Evolutionary conservation across 495 filamentous ascomycete species (phyloP).

Genomic region (Aeminium ludgeri): DNA sequence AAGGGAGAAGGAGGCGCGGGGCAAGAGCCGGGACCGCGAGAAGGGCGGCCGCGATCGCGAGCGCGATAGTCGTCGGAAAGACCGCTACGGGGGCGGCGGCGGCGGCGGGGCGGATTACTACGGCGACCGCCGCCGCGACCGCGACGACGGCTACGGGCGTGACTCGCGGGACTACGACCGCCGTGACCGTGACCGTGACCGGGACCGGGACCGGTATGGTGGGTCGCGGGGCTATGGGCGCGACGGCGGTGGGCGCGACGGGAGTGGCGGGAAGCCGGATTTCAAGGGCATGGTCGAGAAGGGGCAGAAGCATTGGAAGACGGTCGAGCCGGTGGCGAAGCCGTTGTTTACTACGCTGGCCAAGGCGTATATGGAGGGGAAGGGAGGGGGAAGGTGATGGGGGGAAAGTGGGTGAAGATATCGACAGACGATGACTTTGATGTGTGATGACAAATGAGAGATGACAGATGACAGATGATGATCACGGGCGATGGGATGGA

Average conservation of each 20-base stretch:
- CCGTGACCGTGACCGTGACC: background rate
- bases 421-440: no score
- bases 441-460: no score
- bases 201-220: conserved; percentile 1
- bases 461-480: no score
- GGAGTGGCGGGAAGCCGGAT: background rate
- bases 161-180: background rate
- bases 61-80: background rate
- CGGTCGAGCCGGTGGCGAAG: conserved; percentile 14
- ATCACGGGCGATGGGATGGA: no score
- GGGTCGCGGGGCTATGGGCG: background rate
- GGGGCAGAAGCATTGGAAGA: conserved; percentile 13
- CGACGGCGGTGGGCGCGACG: background rate
- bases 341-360: conserved; percentile 12
- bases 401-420: no score
- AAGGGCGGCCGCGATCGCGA: background rate
- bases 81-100: background rate
- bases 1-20: conserved; percentile 1
- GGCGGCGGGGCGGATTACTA: background rate
- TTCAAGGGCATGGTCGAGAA: conserved; percentile 7
- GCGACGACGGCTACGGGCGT: background rate
- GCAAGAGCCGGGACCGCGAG: background rate
- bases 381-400: background rate
- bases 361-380: conserved; percentile 9
- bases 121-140: background rate